phyloP scores from a whole-genome alignment of 164 flowering plant genomes.

The Litsea cubeba region DNA sequence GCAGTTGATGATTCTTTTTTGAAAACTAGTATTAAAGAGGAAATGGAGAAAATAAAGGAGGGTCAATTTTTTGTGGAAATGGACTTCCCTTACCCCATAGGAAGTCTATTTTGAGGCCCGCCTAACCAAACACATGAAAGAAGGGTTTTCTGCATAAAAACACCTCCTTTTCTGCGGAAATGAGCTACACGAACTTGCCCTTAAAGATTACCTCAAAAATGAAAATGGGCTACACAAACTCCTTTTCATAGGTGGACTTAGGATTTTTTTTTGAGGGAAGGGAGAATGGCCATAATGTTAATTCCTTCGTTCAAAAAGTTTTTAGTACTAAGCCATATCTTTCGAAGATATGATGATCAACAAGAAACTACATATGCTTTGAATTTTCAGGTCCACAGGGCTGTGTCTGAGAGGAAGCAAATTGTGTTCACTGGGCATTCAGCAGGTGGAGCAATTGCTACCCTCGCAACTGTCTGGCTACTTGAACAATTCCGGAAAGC shows the following conservation, averaged over 20 bases:
- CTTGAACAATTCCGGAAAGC: conserved; percentile 35
- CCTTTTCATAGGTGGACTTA: not conserved
- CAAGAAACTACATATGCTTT: not conserved
- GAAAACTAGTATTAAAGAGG: too few relatives aligned
- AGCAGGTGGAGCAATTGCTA: conserved; percentile 61
- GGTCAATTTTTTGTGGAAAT: too few relatives aligned
- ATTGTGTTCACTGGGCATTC: conserved; percentile 81
- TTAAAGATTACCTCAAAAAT: not conserved
- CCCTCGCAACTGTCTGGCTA: conserved; percentile 61
- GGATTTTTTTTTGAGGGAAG: too few relatives aligned
- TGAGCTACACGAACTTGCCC: too few relatives aligned
- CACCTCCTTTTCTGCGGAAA: not conserved
- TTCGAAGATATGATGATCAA: not conserved
- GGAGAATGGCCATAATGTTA: not conserved
- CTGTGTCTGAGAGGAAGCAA: conserved; percentile 34
- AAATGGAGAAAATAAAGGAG: too few relatives aligned
- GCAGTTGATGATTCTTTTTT: too few relatives aligned
- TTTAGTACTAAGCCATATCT: not conserved
- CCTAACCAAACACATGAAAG: too few relatives aligned
- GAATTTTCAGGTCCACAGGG: conserved; percentile 47
- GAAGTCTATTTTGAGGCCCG: too few relatives aligned
- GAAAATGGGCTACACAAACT: not conserved
- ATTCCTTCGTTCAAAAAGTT: too few relatives aligned
- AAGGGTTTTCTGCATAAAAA: too few relatives aligned
- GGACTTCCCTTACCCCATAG: too few relatives aligned